Conservation (phyloP, 495 filamentous ascomycete genomes). For the Massariosphaeria phaeospora region DNA sequence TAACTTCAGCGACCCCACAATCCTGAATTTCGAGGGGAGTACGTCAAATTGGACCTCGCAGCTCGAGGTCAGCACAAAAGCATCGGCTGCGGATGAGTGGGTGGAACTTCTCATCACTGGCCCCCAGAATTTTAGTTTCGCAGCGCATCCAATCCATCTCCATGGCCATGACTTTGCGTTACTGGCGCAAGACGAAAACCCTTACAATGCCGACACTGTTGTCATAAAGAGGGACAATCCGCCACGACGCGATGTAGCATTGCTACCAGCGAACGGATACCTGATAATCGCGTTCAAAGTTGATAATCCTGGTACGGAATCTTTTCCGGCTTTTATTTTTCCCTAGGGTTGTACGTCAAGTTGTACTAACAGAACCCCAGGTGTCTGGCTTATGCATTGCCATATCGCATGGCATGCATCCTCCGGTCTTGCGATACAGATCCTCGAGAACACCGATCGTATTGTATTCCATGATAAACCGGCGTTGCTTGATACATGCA, state of each 20-base stretch:
- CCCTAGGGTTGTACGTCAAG: neutral
- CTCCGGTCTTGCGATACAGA: conserved; percentile 22
- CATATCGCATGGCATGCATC: conserved; percentile 38
- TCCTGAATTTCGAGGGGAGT: neutral
- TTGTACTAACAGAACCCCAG: neutral
- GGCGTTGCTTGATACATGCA: no score
- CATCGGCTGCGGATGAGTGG: neutral
- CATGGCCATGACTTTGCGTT: conserved; percentile 43
- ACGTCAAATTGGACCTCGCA: neutral
- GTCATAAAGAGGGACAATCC: conserved; percentile 33
- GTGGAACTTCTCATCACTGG: neutral
- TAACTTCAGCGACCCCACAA: neutral
- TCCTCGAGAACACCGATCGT: no score
- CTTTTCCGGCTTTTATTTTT: neutral
- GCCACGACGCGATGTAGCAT: conserved; percentile 37
- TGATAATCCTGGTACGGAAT: conserved; percentile 38
- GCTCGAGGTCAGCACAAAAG: neutral
- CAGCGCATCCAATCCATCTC: conserved; percentile 40
- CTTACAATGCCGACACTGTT: conserved; percentile 11
- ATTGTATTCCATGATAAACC: no score
- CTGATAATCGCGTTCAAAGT: conserved; percentile 37
- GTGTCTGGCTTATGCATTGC: conserved; percentile 29
- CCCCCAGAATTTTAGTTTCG: conserved; percentile 13
- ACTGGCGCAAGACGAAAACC: conserved; percentile 29
- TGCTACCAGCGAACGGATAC: conserved; percentile 34